Evolutionary conservation across 2,329 filamentous ascomycete genomes (phyloP), one percentile per base, ranked within the genome.

Genomic region (Alternaria gaisen): DNA sequence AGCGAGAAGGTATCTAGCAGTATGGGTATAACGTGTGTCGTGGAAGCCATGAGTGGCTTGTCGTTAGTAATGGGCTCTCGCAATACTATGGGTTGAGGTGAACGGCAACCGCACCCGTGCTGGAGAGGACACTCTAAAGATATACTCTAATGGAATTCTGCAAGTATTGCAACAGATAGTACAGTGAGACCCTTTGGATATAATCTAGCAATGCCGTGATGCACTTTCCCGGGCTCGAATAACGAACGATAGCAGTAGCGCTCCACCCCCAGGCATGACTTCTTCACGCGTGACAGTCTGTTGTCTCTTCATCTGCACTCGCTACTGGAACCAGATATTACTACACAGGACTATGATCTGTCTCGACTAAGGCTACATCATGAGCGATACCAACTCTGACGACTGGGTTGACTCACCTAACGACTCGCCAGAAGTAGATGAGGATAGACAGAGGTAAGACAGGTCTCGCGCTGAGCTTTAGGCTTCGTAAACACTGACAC

Each of bases 341-440:
- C 36, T 50, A 48, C 11, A 20, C 7, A 48, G n/a, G 4, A 28
- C n/a, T 44, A 43, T 30, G 30, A 38, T 5, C 5, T n/a, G 3
- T 28, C 41, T 16, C 16, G 14, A 12, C 12, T 22, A 30, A 16
- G 14, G 14, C n/a, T 14, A 20, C 14, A 34, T 16, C 9, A 60
- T 60, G 58, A 60, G 53, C 11, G 14, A 57, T 24, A 32, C 42
- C 6, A 12, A 41, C 12, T 57, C 44, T 12, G 53, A 56, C 22
- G 53, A 54, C 18, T 60, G 53, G 58, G 58, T 52, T 10, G 48
- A 56, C 3, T 24, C 32, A 22, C 46, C 58, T 20, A 26, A 20
- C 5, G 18, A 9, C 12, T 57, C 46, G 6, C 24, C n/a, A 26
- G 22, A 30, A 34, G 42, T n/a, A 8, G 3, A n/a, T 14, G 42